These are phyloP conservation scores for Paramecium tetraurelia DNA, from an alignment of 73 alveolate species.

Conservation along the genomic window DNA sequence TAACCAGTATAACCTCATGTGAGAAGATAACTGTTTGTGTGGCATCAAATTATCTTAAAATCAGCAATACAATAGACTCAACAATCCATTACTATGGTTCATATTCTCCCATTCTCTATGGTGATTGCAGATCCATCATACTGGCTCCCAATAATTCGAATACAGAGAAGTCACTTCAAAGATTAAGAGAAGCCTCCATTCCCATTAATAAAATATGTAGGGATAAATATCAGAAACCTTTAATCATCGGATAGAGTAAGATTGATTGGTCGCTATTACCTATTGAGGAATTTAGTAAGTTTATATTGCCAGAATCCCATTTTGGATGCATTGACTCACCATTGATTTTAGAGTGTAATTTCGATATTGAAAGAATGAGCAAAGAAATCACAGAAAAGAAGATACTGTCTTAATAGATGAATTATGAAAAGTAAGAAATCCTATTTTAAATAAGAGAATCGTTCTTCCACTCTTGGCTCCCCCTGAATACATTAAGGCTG, in stretches of 20 bases:
- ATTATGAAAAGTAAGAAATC: constrained; percentile 53
- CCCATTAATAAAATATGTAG: constrained; percentile 45
- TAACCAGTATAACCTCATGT: constrained; percentile 57
- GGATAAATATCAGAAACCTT: constrained; percentile 56
- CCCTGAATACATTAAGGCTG: constrained; percentile 43
- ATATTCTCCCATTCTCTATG: constrained; percentile 59
- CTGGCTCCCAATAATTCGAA: constrained; percentile 67
- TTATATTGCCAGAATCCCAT: constrained; percentile 48
- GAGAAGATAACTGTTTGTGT: constrained; percentile 61
- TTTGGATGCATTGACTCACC: constrained; percentile 21
- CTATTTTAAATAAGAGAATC: constrained; percentile 19
- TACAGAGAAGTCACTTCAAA: constrained; percentile 20
- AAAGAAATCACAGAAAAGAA: constrained; percentile 25
- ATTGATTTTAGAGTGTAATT: not conserved
- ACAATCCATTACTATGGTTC: constrained; percentile 58
- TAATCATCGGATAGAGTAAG: constrained; percentile 41
- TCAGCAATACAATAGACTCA: constrained; percentile 54
- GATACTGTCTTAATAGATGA: constrained; percentile 64
- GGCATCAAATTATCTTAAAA: constrained; percentile 54
- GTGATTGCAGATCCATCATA: constrained; percentile 59
- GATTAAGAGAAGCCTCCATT: constrained; percentile 45
- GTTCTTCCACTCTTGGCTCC: constrained; percentile 62
- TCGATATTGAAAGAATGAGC: not conserved
- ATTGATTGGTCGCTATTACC: constrained; percentile 49
- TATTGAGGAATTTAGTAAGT: constrained; percentile 52